These are phyloP conservation scores for Sphaerostilbella broomeana DNA, from an alignment of 2,329 filamentous ascomycete species.

Conservation along the genomic window DNA sequence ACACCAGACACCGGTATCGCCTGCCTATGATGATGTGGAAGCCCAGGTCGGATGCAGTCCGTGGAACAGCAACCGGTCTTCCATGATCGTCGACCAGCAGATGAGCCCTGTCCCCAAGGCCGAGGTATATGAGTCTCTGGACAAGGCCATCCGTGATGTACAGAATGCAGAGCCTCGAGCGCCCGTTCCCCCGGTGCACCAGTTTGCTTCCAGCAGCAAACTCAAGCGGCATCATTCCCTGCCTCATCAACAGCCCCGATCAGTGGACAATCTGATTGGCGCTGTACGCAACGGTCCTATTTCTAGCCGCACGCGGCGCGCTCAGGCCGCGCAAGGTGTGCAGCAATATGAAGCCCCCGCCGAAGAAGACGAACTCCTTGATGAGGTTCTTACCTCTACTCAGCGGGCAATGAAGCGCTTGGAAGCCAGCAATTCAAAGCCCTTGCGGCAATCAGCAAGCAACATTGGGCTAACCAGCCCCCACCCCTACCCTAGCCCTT, in stretches of 20 bases:
- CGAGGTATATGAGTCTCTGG: slow-evolving; percentile 53
- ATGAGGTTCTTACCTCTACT: slow-evolving; percentile 77
- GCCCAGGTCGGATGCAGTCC: slow-evolving; percentile 87
- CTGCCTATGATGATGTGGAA: slow-evolving; percentile 79
- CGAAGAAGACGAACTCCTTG: slow-evolving; percentile 91
- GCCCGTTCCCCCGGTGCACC: slow-evolving; percentile 49
- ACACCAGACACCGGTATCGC: slow-evolving; percentile 74
- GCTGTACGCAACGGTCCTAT: slow-evolving; percentile 55
- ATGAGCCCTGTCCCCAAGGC: slow-evolving; percentile 44
- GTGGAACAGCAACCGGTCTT: slow-evolving; percentile 81
- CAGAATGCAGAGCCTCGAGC: slow-evolving; percentile 43
- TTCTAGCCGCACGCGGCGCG: slow-evolving; percentile 73
- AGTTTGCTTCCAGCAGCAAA: slow-evolving; percentile 40
- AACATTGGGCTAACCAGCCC: slow-evolving; percentile 50
- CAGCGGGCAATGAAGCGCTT: slow-evolving; percentile 68
- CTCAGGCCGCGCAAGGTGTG: slow-evolving; percentile 65
- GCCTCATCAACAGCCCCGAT: slow-evolving; percentile 56
- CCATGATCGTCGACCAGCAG: slow-evolving; percentile 65
- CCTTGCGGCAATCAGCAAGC: slow-evolving; percentile 56
- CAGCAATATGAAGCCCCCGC: slow-evolving; percentile 90
- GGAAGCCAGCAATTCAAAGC: slow-evolving; percentile 38
- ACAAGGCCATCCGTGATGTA: slow-evolving; percentile 50
- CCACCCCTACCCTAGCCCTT: slow-evolving; percentile 55
- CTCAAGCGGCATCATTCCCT: slow-evolving; percentile 61
- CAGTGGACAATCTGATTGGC: slow-evolving; percentile 56